Percentiles rank a stretch among this genome's conserved stretches.
phyloP scores from a whole-genome alignment of 768 basidiomycete species.

The Amanita brunnescens region DNA sequence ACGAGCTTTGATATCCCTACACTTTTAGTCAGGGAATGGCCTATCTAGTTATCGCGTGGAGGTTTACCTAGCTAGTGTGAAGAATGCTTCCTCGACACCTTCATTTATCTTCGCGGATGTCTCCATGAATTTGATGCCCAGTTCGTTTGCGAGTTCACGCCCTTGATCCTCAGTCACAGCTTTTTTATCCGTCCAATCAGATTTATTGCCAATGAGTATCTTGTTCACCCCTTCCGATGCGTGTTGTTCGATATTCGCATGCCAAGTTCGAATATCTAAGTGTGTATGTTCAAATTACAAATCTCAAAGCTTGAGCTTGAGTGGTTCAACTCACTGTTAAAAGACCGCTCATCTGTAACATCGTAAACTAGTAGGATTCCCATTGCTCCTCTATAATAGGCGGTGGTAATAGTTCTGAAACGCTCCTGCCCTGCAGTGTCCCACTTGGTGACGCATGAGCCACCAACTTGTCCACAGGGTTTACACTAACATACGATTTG shows the following conservation, averaged over 20 bases:
- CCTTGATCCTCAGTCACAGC: conserved; percentile 90
- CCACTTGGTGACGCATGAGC: conserved; percentile 53
- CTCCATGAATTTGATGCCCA: conserved; percentile 96
- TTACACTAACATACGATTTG: conserved; percentile 65
- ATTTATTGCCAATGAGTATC: conserved; percentile 98
- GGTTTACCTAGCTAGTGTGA: conserved; percentile 85
- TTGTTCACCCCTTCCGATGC: conserved; percentile 99
- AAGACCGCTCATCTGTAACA: conserved; percentile 90
- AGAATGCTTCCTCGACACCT: conserved; percentile 98
- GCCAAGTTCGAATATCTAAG: conserved; percentile 96
- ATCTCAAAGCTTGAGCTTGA: not conserved
- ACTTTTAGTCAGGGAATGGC: not conserved
- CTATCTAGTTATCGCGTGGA: not conserved
- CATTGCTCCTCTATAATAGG: conserved; percentile 99
- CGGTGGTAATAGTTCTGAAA: conserved; percentile 96
- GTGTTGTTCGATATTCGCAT: conserved; percentile 96
- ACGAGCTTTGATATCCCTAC: conserved; percentile 93
- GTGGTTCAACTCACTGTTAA: conserved; percentile 70
- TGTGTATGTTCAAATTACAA: not conserved
- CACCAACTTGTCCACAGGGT: not conserved
- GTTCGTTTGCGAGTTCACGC: conserved; percentile 82
- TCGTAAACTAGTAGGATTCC: conserved; percentile 99
- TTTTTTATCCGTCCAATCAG: conserved; percentile 95
- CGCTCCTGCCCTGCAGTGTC: conserved; percentile 99
- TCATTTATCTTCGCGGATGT: conserved; percentile 97